Conservation (phyloP, 768 basidiomycete genomes). For the Cyathus striatus region DNA sequence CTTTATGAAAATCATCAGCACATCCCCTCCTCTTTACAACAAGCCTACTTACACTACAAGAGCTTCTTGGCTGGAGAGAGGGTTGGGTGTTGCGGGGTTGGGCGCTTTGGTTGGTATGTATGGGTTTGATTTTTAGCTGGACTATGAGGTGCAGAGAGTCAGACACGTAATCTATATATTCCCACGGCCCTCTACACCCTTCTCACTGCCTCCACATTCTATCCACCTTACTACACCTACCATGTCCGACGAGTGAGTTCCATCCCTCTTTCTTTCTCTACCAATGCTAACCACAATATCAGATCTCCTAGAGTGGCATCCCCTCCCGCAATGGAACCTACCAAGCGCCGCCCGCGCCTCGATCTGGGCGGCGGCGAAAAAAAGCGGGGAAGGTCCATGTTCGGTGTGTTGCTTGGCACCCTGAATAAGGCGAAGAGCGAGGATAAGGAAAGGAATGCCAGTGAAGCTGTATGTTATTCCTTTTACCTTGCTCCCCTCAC, state of each 20-base stretch:
- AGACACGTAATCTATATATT: conserved; percentile 9
- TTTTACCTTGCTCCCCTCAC: too few relatives aligned
- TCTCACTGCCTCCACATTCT: conserved; percentile 11
- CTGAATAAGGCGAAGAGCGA: conserved; percentile 85
- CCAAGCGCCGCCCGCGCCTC: conserved; percentile 69
- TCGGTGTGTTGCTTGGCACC: conserved; percentile 78
- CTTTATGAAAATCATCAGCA: too few relatives aligned
- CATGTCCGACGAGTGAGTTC: conserved; percentile 50
- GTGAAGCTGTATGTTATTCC: conserved; percentile 61
- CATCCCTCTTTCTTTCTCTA: conserved; percentile 1
- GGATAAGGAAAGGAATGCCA: conserved; percentile 79
- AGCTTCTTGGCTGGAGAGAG: too few relatives aligned
- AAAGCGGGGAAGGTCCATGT: conserved; percentile 85
- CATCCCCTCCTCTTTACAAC: too few relatives aligned
- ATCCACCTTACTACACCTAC: too few relatives aligned
- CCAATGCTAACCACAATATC: conserved; percentile 18
- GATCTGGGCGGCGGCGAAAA: conserved; percentile 61
- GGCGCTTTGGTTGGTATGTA: too few relatives aligned
- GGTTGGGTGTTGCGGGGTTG: too few relatives aligned
- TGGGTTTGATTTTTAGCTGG: too few relatives aligned
- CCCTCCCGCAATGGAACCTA: conserved; percentile 34
- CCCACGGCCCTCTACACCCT: conserved; percentile 24
- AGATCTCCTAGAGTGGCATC: too few relatives aligned
- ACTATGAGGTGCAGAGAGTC: too few relatives aligned
- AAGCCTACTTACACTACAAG: too few relatives aligned